These are phyloP conservation scores for Colletotrichum plurivorum DNA, from an alignment of 2,329 filamentous ascomycete species.

Conservation along the genomic window DNA sequence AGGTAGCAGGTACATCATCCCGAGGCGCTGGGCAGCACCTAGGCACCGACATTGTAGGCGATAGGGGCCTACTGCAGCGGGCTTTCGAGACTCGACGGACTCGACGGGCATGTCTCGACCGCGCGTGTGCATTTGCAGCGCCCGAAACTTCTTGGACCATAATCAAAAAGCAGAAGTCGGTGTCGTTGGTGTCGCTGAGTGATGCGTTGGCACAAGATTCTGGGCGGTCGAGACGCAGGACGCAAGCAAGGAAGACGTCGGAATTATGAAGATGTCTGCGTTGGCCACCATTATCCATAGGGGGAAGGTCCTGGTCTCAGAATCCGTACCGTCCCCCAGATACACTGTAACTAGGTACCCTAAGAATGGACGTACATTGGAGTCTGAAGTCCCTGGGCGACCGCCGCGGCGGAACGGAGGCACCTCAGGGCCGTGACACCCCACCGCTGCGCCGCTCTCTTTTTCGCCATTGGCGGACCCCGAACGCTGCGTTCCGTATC, in stretches of 20 bases:
- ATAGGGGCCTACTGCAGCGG: too few relatives aligned
- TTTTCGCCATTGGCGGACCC: constrained; percentile 19
- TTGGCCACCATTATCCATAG: constrained; percentile 1
- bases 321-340: too few relatives aligned
- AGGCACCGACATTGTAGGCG: neutral
- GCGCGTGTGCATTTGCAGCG: neutral
- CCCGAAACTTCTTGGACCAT: neutral
- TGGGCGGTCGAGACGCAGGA: constrained; percentile 11
- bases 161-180: neutral
- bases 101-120: neutral
- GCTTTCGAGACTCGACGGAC: neutral
- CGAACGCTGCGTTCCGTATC: constrained; percentile 23
- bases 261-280: too few relatives aligned
- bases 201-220: constrained; percentile 24
- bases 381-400: too few relatives aligned
- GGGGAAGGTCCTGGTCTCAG: constrained; percentile 1
- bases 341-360: too few relatives aligned
- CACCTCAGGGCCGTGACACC: neutral
- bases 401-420: neutral
- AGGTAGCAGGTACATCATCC: constrained; percentile 28
- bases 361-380: too few relatives aligned
- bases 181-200: neutral
- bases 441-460: constrained; percentile 22
- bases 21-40: neutral
- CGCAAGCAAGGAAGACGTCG: neutral